Percentiles rank a stretch among this genome's conserved stretches.
Evolutionary conservation across 139 green algal species (phyloP).

Genomic region (Chlamydomonas incerta): DNA sequence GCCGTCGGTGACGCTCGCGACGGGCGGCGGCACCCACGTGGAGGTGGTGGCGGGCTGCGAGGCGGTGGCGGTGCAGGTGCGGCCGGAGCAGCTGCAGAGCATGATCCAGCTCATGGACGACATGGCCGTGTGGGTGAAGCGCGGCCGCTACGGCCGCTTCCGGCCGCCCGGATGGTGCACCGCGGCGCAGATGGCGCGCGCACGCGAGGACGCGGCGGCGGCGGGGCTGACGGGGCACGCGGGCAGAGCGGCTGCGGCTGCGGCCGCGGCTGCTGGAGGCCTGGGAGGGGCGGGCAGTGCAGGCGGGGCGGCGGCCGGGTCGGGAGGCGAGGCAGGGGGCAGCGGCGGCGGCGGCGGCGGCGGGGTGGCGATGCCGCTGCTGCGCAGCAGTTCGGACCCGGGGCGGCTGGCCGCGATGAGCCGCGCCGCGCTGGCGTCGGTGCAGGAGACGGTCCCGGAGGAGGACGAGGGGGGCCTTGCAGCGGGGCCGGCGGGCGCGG

Average conservation of each 20-base stretch:
- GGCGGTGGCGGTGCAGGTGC: conserved; percentile 56
- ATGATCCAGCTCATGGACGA: conserved; percentile 60
- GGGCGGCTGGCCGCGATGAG: neutral
- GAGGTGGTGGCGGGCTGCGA: conserved; percentile 56
- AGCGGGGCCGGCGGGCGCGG: neutral
- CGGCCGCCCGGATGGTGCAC: conserved; percentile 66
- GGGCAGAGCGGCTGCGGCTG: neutral
- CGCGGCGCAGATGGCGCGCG: conserved; percentile 31
- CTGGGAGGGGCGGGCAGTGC: neutral
- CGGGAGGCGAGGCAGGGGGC: neutral
- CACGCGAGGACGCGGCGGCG: neutral
- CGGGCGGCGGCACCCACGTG: conserved; percentile 19
- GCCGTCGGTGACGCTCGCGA: neutral
- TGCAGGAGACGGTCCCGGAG: neutral
- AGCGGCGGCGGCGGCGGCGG: neutral
- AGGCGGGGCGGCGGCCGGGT: neutral
- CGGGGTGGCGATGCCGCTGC: neutral
- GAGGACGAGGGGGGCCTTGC: too few relatives aligned
- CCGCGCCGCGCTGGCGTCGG: neutral
- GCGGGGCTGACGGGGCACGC: neutral
- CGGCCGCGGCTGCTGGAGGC: neutral
- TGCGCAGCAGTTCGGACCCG: conserved; percentile 4
- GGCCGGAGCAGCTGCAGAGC: conserved; percentile 37
- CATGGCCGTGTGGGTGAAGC: conserved; percentile 53
- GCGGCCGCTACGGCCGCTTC: conserved; percentile 62